phyloP scores from a whole-genome alignment of 768 basidiomycete species.

The Boletus sensibilis region DNA sequence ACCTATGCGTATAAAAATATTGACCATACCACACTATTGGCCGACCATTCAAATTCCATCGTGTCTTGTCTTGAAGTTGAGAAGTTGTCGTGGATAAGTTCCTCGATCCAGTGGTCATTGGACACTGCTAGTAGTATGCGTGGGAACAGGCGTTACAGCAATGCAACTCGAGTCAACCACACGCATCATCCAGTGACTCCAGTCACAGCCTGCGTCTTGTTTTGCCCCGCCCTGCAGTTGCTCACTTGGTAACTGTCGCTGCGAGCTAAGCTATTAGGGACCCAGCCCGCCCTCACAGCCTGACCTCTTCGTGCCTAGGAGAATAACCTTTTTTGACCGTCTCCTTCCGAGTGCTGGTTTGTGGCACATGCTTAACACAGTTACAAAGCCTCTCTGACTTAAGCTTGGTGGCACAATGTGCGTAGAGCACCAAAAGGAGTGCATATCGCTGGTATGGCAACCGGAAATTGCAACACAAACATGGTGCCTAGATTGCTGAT shows the following conservation, averaged over 20 bases:
- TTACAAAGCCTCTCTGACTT: not conserved
- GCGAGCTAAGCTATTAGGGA: not conserved
- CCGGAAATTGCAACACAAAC: not conserved
- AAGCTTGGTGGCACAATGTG: no score
- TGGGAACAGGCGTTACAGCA: not conserved
- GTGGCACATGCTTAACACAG: not conserved
- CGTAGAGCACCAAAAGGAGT: not conserved
- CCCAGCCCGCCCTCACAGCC: not conserved
- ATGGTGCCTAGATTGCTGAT: not conserved
- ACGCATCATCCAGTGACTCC: no score
- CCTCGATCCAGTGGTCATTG: not conserved
- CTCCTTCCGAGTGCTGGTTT: no score
- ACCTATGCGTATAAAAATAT: not conserved
- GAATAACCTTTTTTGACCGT: not conserved
- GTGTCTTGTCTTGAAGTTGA: no score
- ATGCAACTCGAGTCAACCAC: not conserved
- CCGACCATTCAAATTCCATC: not conserved
- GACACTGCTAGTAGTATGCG: not conserved
- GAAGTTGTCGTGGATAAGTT: not conserved
- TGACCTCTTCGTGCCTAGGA: not conserved
- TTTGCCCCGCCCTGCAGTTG: not conserved
- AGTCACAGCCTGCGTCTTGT: not conserved
- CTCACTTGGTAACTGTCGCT: not conserved
- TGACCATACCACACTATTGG: not conserved
- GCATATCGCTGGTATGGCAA: not conserved